phyloP scores from a whole-genome alignment of 805 yeast species.

The Candida xyloterini region DNA sequence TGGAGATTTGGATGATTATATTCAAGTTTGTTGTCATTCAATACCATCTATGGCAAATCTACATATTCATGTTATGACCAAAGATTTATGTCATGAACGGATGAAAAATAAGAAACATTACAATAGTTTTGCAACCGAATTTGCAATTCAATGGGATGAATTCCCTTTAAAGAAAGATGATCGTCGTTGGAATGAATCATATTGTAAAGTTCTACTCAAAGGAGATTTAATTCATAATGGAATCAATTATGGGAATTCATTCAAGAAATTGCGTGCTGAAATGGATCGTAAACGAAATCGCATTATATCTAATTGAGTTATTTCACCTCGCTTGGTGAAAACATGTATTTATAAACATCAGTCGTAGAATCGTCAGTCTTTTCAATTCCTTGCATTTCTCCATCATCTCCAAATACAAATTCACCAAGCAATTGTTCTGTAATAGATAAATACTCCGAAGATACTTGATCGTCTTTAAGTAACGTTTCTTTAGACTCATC shows the following conservation, averaged over 20 bases:
- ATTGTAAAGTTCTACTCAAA: conserved; percentile 24
- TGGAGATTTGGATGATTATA: conserved; percentile 25
- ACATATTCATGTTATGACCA: conserved; percentile 71
- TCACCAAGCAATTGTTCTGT: conserved; percentile 52
- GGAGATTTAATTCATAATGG: conserved; percentile 40
- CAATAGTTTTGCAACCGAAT: conserved; percentile 64
- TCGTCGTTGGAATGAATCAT: conserved; percentile 39
- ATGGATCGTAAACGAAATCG: conserved; percentile 5
- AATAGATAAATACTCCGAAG: conserved; percentile 64
- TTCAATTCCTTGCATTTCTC: conserved; percentile 39
- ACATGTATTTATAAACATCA: conserved; percentile 42
- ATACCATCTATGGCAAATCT: conserved; percentile 67
- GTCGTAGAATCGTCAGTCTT: conserved; percentile 30
- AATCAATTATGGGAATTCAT: conserved; percentile 39
- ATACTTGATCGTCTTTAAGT: conserved; percentile 55
- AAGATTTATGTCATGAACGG: conserved; percentile 52
- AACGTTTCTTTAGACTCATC: conserved; percentile 27
- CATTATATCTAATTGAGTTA: not conserved
- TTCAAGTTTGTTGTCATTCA: conserved; percentile 64
- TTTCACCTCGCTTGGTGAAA: conserved; percentile 32
- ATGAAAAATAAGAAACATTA: conserved; percentile 66
- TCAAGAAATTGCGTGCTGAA: conserved; percentile 37
- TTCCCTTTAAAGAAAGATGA: conserved; percentile 44
- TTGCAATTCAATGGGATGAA: conserved; percentile 55
- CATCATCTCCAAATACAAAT: conserved; percentile 60